phyloP scores from a whole-genome alignment of 2,329 filamentous ascomycete species.

The Akanthomyces dipterigenus region DNA sequence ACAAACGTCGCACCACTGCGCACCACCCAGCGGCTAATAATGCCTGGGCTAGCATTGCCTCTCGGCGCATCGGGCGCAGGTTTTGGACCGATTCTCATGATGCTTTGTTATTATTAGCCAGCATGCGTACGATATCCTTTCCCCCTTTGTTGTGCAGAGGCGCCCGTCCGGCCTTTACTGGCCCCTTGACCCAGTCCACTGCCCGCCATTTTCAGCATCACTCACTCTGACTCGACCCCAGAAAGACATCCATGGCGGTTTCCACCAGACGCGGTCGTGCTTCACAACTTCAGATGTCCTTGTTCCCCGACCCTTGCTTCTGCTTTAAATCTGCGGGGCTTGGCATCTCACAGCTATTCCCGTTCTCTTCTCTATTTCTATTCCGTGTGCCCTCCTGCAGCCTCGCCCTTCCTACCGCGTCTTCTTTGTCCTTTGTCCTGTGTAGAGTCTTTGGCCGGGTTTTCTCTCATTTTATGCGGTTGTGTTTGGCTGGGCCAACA shows the following conservation, averaged over 20 bases:
- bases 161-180: neutral
- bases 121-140: neutral
- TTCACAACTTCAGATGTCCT: conserved; percentile 3
- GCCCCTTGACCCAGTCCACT: neutral
- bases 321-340: neutral
- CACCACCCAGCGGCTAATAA: conserved; percentile 1
- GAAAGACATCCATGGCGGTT: neutral
- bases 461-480: conserved; percentile 1
- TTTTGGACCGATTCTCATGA: neutral
- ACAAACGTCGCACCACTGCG: neutral
- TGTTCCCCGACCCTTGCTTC: neutral
- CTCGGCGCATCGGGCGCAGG: neutral
- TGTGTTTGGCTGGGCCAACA: conserved; percentile 10
- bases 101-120: conserved; percentile 7
- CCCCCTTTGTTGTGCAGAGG: neutral
- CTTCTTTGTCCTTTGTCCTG: neutral
- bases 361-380: conserved; percentile 7
- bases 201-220: neutral
- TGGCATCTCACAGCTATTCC: neutral
- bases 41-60: neutral
- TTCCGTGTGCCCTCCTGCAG: neutral
- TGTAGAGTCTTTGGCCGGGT: neutral
- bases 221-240: neutral
- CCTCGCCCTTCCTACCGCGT: neutral
- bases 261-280: conserved; percentile 5